Evolutionary conservation across 495 filamentous ascomycete genomes (phyloP), one percentile per base, ranked within the genome.

Genomic region (Penicillium diatomitis): DNA sequence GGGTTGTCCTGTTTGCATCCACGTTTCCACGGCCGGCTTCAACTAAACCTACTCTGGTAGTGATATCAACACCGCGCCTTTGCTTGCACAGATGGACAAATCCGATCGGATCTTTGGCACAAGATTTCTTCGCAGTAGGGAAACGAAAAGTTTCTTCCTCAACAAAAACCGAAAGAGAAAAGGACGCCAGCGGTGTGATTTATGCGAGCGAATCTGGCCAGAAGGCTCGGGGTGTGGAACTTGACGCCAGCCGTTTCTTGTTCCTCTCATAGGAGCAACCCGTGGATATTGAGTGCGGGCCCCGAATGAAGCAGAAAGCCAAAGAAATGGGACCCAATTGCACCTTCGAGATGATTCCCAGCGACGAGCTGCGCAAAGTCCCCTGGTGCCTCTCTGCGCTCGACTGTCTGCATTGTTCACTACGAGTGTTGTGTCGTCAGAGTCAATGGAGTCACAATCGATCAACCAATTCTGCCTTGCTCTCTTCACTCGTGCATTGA

Each of bases 271-370:
- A 49, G 49, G 51, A 45, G 45, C 42, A 46, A 20, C 35, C 41
- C 29, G 5, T 32, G 41, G 20, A 40, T 39, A 45, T 12, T 51
- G 51, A 46, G 51, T 55, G 58, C 55, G 58, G 56, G 48, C 53
- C 56, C 32, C 56, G 52, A 63, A 64, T 48, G 53, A 54, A 62
- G 53, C 58, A 51, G 61, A 64, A 64, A 38, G 36, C 47, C 38
- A 64, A 55, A 57, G 61, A 61, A 61, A 55, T 38, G 49, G 55
- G 49, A 44, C 36, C 46, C 40, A 31, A 54, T 50, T 42, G 33
- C 9, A 27, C 33, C 33, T 20, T 20, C 20, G 20, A 20, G 20
- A 20, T 20, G 20, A 20, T 20, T 20, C 20, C 20, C 20, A 20
- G 20, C 20, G 20, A 20, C 20, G 20, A 20, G 20, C 20, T 20